Percentiles rank a stretch among this genome's conserved stretches.
Evolutionary conservation across 2,329 filamentous ascomycete species (phyloP).

Genomic region (Pseudocercospora cruenta): DNA sequence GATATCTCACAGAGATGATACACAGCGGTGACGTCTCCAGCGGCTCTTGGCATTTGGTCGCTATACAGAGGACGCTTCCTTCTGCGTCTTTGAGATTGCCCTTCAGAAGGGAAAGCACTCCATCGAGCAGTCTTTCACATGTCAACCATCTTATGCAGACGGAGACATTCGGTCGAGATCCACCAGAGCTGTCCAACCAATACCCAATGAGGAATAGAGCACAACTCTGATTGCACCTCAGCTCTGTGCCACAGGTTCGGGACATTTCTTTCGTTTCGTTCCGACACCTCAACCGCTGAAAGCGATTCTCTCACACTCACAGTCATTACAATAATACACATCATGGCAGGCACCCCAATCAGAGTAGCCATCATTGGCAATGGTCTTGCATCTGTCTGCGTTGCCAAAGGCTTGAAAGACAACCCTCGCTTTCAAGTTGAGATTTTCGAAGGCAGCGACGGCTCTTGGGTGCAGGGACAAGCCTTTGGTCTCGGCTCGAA

Average conservation of each 20-base stretch:
- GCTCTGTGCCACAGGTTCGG: not conserved
- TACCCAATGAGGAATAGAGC: not conserved
- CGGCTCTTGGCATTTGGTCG: not conserved
- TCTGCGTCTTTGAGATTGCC: not conserved
- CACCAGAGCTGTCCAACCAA: not conserved
- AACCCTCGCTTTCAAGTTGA: slow-evolving; percentile 13
- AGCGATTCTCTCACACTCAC: not conserved
- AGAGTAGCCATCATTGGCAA: slow-evolving; percentile 17
- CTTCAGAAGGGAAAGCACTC: not conserved
- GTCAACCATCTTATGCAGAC: not conserved
- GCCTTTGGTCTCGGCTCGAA: slow-evolving; percentile 17
- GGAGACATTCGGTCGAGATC: slow-evolving; percentile 2
- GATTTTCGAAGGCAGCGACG: slow-evolving; percentile 15
- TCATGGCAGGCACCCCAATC: not conserved
- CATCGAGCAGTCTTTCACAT: not conserved
- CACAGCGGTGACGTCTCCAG: not conserved
- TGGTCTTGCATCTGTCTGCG: slow-evolving; percentile 17
- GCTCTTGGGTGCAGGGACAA: slow-evolving; percentile 7
- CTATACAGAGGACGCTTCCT: not conserved
- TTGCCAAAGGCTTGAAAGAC: slow-evolving; percentile 10
- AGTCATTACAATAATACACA: not conserved
- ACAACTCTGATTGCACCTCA: slow-evolving; percentile 2
- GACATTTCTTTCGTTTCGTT: slow-evolving; percentile 4
- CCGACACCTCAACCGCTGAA: not conserved
- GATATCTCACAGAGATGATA: not conserved